A percentile compares a stretch with the other conserved stretches of the same genome.
phyloP scores from a whole-genome alignment of 23 red algal genomes.

The Cyanidiococcus yangmingshanensis region DNA sequence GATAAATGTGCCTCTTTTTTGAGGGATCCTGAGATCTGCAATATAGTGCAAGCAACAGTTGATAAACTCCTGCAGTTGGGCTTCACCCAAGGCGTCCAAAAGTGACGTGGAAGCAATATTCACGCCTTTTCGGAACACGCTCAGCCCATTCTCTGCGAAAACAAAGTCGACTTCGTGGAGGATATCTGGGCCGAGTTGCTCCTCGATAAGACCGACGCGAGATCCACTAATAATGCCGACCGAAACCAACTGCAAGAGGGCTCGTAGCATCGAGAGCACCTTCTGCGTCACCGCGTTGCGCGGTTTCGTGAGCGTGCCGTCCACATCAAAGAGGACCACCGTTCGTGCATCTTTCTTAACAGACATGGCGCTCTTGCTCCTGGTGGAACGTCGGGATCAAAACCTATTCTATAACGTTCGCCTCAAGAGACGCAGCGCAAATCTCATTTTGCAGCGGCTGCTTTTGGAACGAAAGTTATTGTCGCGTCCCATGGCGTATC shows the following conservation, averaged over 20 bases:
- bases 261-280: constrained; percentile 1
- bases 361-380: neutral
- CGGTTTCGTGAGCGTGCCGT: constrained; percentile 89
- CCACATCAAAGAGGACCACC: constrained; percentile 94
- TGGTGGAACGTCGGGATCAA: no score
- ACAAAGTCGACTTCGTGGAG: constrained; percentile 90
- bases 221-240: constrained; percentile 7
- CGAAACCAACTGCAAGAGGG: neutral
- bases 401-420: no score
- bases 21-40: constrained; percentile 64
- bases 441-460: no score
- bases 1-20: constrained; percentile 97
- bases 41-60: constrained; percentile 79
- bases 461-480: no score
- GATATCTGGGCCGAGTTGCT: constrained; percentile 42
- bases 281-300: neutral
- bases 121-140: constrained; percentile 58
- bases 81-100: constrained; percentile 62
- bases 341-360: neutral
- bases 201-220: neutral
- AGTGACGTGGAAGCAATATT: constrained; percentile 58
- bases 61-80: constrained; percentile 70
- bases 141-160: constrained; percentile 96
- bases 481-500: no score
- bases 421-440: no score